Evolutionary conservation across 1,139 yeast species (phyloP).

Genomic region (Geotrichum citri-aurantii): DNA sequence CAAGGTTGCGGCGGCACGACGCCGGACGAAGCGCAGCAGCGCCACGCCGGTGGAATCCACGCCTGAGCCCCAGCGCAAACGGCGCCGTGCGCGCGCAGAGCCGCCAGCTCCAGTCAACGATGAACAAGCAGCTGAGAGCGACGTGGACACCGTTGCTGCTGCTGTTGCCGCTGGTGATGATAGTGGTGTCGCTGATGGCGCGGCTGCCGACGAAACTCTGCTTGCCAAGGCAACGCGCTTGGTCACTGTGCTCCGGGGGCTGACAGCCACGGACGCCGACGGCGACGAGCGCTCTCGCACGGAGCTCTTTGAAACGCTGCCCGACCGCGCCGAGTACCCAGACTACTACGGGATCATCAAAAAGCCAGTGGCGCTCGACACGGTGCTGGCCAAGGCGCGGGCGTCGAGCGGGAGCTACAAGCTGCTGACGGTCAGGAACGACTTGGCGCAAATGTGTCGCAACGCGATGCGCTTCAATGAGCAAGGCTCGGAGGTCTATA

Average conservation of each 20-base stretch:
- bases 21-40: not conserved
- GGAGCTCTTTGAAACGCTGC: constrained; percentile 41
- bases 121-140: not conserved
- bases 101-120: not conserved
- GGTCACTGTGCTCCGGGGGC: not conserved
- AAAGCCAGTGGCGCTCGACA: constrained; percentile 75
- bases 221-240: not conserved
- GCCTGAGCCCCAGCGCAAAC: not conserved
- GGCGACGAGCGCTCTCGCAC: constrained; percentile 25
- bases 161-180: not conserved
- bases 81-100: not conserved
- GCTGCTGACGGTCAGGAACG: constrained; percentile 60
- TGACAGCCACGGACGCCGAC: not conserved
- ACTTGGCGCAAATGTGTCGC: constrained; percentile 68
- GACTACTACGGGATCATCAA: constrained; percentile 78
- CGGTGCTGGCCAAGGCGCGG: constrained; percentile 39
- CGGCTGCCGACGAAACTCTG: not conserved
- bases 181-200: not conserved
- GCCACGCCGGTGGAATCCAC: not conserved
- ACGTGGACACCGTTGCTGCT: not conserved
- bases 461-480: constrained; percentile 85
- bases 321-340: constrained; percentile 70
- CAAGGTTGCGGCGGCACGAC: not conserved
- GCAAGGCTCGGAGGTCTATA: constrained; percentile 78
- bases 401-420: constrained; percentile 48